These are phyloP conservation scores for Umbilicaria muhlenbergii DNA, from an alignment of 495 filamentous ascomycete genomes.

Conservation along the genomic window DNA sequence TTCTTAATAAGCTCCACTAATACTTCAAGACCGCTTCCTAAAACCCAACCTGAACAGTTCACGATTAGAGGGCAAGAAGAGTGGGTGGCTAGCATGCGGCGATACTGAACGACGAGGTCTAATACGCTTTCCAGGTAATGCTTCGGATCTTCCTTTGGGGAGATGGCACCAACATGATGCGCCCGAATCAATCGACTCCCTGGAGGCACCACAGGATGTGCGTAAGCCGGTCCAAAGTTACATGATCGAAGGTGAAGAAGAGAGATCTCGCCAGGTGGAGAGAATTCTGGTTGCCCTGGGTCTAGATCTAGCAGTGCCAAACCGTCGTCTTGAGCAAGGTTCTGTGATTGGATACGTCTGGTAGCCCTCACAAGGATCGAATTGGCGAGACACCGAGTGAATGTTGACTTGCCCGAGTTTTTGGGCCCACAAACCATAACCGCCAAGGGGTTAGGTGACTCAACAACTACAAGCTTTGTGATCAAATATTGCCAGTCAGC, in stretches of 20 bases:
- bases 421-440: slow-evolving; percentile 65
- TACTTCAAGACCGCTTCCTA: slow-evolving; percentile 57
- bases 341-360: slow-evolving; percentile 6
- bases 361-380: slow-evolving; percentile 43
- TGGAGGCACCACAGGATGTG: slow-evolving; percentile 37
- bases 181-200: slow-evolving; percentile 36
- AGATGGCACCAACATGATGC: slow-evolving; percentile 58
- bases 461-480: slow-evolving; percentile 20
- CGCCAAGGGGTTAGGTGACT: slow-evolving; percentile 26
- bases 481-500: slow-evolving; percentile 46
- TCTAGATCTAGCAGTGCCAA: slow-evolving; percentile 68
- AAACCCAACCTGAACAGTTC: slow-evolving; percentile 74
- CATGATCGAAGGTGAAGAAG: slow-evolving; percentile 46
- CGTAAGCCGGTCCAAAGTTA: slow-evolving; percentile 61
- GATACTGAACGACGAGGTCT: slow-evolving; percentile 54
- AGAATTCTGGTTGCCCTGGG: slow-evolving; percentile 71
- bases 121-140: slow-evolving; percentile 53
- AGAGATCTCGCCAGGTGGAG: slow-evolving; percentile 60
- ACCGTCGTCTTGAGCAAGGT: slow-evolving; percentile 19
- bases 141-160: slow-evolving; percentile 51
- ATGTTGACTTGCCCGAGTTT: slow-evolving; percentile 75
- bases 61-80: slow-evolving; percentile 50
- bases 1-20: slow-evolving; percentile 43
- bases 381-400: slow-evolving; percentile 62
- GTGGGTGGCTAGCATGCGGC: slow-evolving; percentile 22